Base-by-base conservation (phyloP, 2,329 filamentous ascomycete species). In the Cercospora beticola region DNA sequence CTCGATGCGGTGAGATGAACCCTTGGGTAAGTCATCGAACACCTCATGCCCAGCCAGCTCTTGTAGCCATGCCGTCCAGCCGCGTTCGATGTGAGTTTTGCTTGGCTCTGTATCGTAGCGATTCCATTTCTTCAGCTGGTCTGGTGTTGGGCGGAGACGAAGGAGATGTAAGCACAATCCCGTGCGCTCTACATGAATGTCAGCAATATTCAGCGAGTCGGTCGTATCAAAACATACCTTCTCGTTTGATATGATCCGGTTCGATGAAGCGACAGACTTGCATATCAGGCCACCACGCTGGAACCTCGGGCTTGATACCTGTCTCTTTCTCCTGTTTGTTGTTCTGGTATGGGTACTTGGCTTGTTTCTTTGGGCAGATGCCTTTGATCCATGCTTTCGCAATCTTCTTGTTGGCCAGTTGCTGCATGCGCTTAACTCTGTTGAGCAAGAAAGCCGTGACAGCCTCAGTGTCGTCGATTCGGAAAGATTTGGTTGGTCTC, bases 301-400 rank as follows among this genome's bases (percentile, higher is more conserved):
- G 79, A 2, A 75, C 64, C 21, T 66, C 62, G 12, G 74, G 73
- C 56, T 65, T 36, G 7, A 28, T 52, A 18, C 52, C 52, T 31
- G 23, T 71, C 66, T 87, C 83, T 40, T 85, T 82, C 66, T 84
- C 83, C 0, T 89, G 88, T 1, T 86, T 86, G 72, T 87, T 88
- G 33, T 85, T 85, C 57, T 89, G 85, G 75, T 93, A 93, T 0
- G 91, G 90, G 73, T 91, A 88, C 18, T 87, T 89, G 0, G 89
- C 89, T 78, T 92, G 90, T 78, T 93, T 93, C 79, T 91, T 92
- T 0, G 91, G 91, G 73, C 91, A 90, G 1, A 93, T 87, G 1
- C 87, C 84, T 75, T 92, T 92, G 68, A 93, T 88, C 87, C 90
- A 93, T 10, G 87, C 89, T 77, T 93, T 93, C 36, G 88, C 88